These are phyloP conservation scores for Trichoderma polysporum DNA, from an alignment of 2,329 filamentous ascomycete genomes.

Conservation along the genomic window DNA sequence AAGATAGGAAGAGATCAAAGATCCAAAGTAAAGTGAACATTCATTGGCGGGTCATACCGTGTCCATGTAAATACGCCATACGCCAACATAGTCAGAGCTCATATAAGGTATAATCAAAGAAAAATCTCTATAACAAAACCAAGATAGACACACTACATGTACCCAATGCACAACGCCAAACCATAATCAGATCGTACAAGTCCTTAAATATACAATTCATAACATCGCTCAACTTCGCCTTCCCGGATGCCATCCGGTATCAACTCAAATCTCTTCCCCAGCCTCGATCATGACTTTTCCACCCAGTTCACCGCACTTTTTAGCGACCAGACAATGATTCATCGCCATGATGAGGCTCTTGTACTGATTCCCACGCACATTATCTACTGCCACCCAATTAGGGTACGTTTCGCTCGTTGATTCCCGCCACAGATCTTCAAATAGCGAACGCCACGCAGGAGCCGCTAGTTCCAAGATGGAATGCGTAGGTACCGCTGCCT, in stretches of 20 bases:
- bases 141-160: neutral
- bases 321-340: conserved; percentile 34
- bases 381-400: conserved; percentile 36
- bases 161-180: neutral
- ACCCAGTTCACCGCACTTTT: conserved; percentile 28
- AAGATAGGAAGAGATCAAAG: neutral
- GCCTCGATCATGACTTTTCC: conserved; percentile 24
- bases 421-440: conserved; percentile 28
- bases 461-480: conserved; percentile 23
- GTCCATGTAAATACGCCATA: neutral
- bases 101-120: neutral
- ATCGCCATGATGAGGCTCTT: conserved; percentile 31
- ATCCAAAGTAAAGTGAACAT: neutral
- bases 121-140: neutral
- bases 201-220: neutral
- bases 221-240: neutral
- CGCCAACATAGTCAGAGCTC: neutral
- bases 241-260: neutral
- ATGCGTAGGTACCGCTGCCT: neutral
- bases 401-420: conserved; percentile 30
- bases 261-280: neutral
- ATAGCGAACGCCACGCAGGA: conserved; percentile 27
- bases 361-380: conserved; percentile 28
- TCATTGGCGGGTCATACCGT: neutral
- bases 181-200: neutral